A percentile compares a stretch with the other conserved stretches of the same genome.
These are phyloP conservation scores for Sarocladium kiliense DNA, from an alignment of 2,329 filamentous ascomycete species.

Conservation along the genomic window DNA sequence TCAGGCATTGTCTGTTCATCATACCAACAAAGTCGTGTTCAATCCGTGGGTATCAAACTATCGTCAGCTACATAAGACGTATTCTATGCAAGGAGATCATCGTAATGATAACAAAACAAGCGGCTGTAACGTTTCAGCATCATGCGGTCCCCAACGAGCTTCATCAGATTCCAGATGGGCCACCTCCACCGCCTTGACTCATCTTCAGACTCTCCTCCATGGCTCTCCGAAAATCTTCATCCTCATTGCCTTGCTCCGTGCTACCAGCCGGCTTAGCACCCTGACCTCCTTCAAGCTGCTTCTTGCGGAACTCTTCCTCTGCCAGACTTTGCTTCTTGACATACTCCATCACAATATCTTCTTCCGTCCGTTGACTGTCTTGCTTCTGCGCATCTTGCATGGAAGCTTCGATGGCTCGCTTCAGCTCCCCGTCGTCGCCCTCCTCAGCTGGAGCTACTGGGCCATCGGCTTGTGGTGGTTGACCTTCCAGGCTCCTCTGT, in stretches of 20 bases:
- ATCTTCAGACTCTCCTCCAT: constrained; percentile 50
- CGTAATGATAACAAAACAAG: no score
- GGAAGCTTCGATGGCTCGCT: constrained; percentile 40
- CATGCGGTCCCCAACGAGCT: not conserved
- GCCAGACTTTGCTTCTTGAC: constrained; percentile 70
- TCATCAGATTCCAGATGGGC: constrained; percentile 14
- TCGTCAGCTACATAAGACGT: not conserved
- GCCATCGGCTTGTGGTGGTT: constrained; percentile 35
- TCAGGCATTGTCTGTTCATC: not conserved
- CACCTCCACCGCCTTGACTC: constrained; percentile 21
- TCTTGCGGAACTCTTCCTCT: constrained; percentile 52
- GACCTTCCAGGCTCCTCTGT: constrained; percentile 42
- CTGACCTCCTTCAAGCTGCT: constrained; percentile 11
- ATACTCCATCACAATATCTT: constrained; percentile 71
- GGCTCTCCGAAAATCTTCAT: constrained; percentile 51
- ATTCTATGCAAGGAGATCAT: no score
- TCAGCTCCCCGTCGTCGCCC: constrained; percentile 39
- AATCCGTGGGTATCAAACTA: not conserved
- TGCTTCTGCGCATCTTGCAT: constrained; percentile 36
- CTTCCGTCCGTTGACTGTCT: constrained; percentile 49
- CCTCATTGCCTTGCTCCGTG: constrained; percentile 31
- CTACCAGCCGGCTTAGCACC: constrained; percentile 29
- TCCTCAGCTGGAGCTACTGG: constrained; percentile 22
- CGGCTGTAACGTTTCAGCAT: no score
- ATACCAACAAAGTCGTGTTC: not conserved